Evolutionary conservation across 2,329 filamentous ascomycete genomes (phyloP), one percentile per base, ranked within the genome.

Genomic region (Aureobasidium sp.): DNA sequence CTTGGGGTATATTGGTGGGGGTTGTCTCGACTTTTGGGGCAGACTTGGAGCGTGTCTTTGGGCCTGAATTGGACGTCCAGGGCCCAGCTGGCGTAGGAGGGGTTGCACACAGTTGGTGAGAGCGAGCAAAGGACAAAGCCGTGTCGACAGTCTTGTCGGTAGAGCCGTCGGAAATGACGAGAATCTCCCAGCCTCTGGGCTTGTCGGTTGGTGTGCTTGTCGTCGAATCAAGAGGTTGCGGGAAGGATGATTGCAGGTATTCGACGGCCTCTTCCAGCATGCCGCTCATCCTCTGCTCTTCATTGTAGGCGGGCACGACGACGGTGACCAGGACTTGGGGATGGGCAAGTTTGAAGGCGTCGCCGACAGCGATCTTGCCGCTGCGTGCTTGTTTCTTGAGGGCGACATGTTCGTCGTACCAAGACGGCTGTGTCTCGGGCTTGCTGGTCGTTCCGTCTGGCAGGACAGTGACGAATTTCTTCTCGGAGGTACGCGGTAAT

Each of bases 231-330:
- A 59, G 61, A 58, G 62, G 60, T 55, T 60, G 62, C 60, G 63
- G 62, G 64, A 94, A 91, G 58, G 84, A 79, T 45, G 76, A 72
- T 67, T 95, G 86, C 8, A 98, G 78, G 66, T 90, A 95, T 45
- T 82, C 83, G 22, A 97, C 85, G 1, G 93, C 90, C 70, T 98
- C 93, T 64, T 94, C 84, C 11, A 98, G 77, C 72, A 95, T 95
- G 10, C 84, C 85, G 11, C 82, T 77, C 41, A 98, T 78, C 25
- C 93, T 83, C 55, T 86, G 78, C 66, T 91, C 85, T 66, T 98
- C 93, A 61, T 98, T 98, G 77, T 90, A 98, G 8, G 93, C 93
- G 0, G 93, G 93, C 38, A 98, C 85, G 0, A 98, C 89, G 6
- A 97, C 83, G 51, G 87, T 93, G 75, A 98, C 83, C 66, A 86